Base-by-base conservation (phyloP, 306 rosid species). In the Rosa multiflora region DNA sequence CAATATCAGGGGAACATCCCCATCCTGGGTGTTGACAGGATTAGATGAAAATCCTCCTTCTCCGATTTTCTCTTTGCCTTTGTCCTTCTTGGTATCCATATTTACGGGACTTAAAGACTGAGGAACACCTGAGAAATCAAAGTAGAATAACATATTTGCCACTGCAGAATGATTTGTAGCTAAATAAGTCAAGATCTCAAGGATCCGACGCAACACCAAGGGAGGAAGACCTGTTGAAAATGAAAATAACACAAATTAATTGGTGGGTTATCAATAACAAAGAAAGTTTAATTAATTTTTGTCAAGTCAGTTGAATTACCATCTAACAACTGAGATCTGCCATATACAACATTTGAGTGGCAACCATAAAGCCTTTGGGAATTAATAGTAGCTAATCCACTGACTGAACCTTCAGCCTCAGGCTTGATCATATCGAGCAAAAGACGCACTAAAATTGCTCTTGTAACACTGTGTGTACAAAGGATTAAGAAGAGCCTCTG, bases 311-410 rank as follows among this genome's bases (percentile, higher is more conserved):
- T 74, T 49, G 78, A 71, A 66, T 79, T 93, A 96, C 99, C 99
- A 84, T 96, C 99, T 82, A 90, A 78, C 82, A 91, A 87, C 59
- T 96, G 99, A 26, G 97, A 93, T 82, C 91, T 97, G 23, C 97
- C 98, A 86, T 93, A 93, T 52, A 93, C 97, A 87, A 96, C 90
- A 84, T 91, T 96, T 58, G 97, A 88, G 77, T 88, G 97, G 85
- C 97, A 91, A 80, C 99, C 99, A 81, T 91, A 96, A 56, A 96
- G 97, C 90, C 99, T 89, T 85, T 88, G 97, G 71, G 96, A 87
- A 86, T 90, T 91, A 52, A 84, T 76, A 29, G 87, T 76, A 74
- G 91, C 87, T 17, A 80, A 78, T 86, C 89, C 88, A 83, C 88
- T 72, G 52, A 68, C 72, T 77, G 88, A 87, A 51, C 96, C 94